Evolutionary conservation across 1,284 basidiomycete genomes (phyloP).

Genomic region (Entoloma clypeatum): DNA sequence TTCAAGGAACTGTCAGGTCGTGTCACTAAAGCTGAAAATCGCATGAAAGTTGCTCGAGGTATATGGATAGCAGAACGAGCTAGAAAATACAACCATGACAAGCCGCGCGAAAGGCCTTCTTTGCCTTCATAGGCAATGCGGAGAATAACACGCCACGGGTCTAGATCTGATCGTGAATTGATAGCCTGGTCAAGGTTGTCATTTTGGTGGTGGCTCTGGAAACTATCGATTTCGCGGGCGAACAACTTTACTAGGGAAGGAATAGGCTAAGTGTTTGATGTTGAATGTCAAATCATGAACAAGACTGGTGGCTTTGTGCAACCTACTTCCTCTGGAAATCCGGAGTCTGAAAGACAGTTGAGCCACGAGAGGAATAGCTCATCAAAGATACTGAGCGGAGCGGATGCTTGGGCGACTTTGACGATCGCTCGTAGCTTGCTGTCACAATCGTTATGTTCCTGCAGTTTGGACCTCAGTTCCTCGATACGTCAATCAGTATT

Average conservation of each 20-base stretch:
- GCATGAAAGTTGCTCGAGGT: conserved; percentile 46
- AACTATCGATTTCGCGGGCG: conserved; percentile 45
- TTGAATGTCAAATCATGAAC: conserved; percentile 15
- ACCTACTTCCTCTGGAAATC: conserved; percentile 17
- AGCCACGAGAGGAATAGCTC: conserved; percentile 66
- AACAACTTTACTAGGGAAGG: conserved; percentile 57
- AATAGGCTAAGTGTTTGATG: conserved; percentile 42
- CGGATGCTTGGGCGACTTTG: conserved; percentile 49
- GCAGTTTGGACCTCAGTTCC: no score
- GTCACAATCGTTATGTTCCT: conserved; percentile 31
- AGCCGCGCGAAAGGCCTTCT: conserved; percentile 45
- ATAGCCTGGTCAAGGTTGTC: conserved; percentile 31
- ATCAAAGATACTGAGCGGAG: conserved; percentile 60
- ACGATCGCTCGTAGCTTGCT: conserved; percentile 48
- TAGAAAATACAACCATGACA: conserved; percentile 65
- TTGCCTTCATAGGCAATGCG: conserved; percentile 40
- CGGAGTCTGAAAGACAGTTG: conserved; percentile 38
- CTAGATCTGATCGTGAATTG: conserved; percentile 34
- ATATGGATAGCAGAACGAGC: conserved; percentile 68
- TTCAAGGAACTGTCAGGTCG: conserved; percentile 38
- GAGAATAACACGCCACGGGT: conserved; percentile 56
- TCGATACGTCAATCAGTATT: no score
- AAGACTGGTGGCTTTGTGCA: conserved; percentile 1
- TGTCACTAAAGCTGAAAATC: conserved; percentile 41
- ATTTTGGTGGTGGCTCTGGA: conserved; percentile 36